Percentiles rank a stretch among this genome's conserved stretches.
phyloP scores from a whole-genome alignment of 257 asterid genomes.

The Capsicum baccatum region DNA sequence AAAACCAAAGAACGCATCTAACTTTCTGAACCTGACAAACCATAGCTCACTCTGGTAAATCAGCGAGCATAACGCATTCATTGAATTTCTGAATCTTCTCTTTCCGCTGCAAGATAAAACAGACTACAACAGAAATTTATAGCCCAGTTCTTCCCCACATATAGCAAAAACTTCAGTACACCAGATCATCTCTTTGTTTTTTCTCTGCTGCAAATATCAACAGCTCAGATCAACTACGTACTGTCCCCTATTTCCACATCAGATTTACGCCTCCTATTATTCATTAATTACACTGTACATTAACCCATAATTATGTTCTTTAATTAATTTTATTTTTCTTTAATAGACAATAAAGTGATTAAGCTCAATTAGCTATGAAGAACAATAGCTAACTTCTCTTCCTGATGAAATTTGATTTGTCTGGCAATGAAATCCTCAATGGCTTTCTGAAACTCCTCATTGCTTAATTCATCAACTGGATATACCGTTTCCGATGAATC shows the following conservation, averaged over 20 bases:
- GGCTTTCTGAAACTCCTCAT: constrained; percentile 75
- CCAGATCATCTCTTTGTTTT: too few relatives aligned
- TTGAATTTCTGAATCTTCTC: background rate
- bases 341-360: background rate
- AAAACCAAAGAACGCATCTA: background rate
- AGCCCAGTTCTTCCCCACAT: too few relatives aligned
- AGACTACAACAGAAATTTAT: too few relatives aligned
- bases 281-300: constrained; percentile 27
- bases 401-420: constrained; percentile 72
- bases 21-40: background rate
- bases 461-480: constrained; percentile 60
- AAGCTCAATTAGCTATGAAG: constrained; percentile 38
- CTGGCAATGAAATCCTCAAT: constrained; percentile 77
- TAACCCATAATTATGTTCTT: background rate
- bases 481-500: constrained; percentile 39
- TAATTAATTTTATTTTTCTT: background rate
- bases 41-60: background rate
- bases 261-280: constrained; percentile 25
- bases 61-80: background rate
- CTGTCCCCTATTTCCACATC: constrained; percentile 20
- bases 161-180: too few relatives aligned
- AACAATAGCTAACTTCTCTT: constrained; percentile 69
- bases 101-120: background rate
- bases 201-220: background rate
- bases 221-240: constrained; percentile 34